Percentiles rank a stretch among this genome's conserved stretches.
Evolutionary conservation across 1,139 yeast genomes (phyloP).

Genomic region (Saccharomycopsis phalli): DNA sequence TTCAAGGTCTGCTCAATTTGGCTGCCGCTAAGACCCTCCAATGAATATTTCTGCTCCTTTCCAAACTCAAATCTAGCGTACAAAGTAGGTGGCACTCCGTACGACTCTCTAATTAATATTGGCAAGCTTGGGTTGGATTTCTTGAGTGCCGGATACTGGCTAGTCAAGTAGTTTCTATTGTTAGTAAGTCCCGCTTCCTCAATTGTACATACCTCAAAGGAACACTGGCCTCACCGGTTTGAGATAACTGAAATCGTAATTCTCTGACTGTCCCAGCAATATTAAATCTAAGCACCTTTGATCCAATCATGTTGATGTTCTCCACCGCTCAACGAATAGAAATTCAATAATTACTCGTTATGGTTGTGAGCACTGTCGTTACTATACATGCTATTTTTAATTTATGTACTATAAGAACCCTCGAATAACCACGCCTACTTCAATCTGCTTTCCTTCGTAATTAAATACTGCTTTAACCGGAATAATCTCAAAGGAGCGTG

Average conservation of each 20-base stretch:
- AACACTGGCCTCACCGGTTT: conserved; percentile 60
- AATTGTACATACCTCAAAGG: conserved; percentile 39
- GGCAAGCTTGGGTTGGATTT: conserved; percentile 50
- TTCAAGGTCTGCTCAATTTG: conserved; percentile 18
- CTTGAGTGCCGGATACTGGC: conserved; percentile 55
- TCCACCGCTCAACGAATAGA: not conserved
- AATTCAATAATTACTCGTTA: not conserved
- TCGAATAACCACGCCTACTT: conserved; percentile 25
- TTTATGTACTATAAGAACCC: conserved; percentile 6
- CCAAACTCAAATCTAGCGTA: conserved; percentile 49
- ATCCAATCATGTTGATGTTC: conserved; percentile 14
- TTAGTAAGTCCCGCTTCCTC: not conserved
- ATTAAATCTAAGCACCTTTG: conserved; percentile 34
- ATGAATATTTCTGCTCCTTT: conserved; percentile 18
- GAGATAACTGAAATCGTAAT: conserved; percentile 72
- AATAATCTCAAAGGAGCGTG: conserved; percentile 25
- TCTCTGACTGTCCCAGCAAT: conserved; percentile 63
- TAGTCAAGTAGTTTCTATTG: conserved; percentile 45
- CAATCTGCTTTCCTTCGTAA: conserved; percentile 22
- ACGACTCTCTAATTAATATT: conserved; percentile 66
- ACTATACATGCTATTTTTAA: not conserved
- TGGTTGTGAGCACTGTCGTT: conserved; percentile 1
- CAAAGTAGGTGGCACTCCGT: conserved; percentile 61
- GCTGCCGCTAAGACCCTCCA: conserved; percentile 19
- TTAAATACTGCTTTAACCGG: conserved; percentile 28